Evolutionary conservation across 805 yeast species (phyloP).

Genomic region (Nakazawaea anatomiae): DNA sequence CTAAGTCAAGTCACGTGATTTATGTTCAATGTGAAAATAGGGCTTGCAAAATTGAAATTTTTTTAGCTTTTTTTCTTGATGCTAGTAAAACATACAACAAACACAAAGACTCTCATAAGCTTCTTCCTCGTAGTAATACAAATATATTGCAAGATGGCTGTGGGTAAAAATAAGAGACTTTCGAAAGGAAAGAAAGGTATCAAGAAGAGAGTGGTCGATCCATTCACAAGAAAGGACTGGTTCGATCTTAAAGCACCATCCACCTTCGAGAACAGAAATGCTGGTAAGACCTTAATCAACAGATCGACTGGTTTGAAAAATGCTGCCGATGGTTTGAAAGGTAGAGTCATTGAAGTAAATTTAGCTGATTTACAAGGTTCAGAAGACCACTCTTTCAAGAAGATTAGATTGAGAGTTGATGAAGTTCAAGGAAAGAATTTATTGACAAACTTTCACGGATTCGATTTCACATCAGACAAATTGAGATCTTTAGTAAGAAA

Average conservation of each 20-base stretch:
- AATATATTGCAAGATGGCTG: constrained; percentile 42
- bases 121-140: too few species aligned
- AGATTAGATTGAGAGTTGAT: constrained; percentile 95
- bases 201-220: constrained; percentile 99
- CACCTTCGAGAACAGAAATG: constrained; percentile 96
- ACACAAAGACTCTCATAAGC: too few species aligned
- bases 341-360: constrained; percentile 93
- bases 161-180: constrained; percentile 70
- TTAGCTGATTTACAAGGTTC: constrained; percentile 98
- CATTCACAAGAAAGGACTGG: constrained; percentile 99
- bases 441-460: constrained; percentile 98
- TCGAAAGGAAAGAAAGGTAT: constrained; percentile 91
- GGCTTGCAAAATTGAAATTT: too few species aligned
- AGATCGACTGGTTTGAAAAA: constrained; percentile 96
- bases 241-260: constrained; percentile 98
- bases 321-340: constrained; percentile 97
- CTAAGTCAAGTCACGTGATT: neutral
- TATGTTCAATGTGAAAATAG: neutral
- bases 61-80: too few species aligned
- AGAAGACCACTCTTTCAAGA: constrained; percentile 98
- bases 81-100: too few species aligned
- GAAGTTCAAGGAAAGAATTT: constrained; percentile 99
- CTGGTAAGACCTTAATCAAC: constrained; percentile 98
- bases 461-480: constrained; percentile 97
- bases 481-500: constrained; percentile 96